Evolutionary conservation across 345 rosid genomes (phyloP).

Genomic region (Populus euphratica): DNA sequence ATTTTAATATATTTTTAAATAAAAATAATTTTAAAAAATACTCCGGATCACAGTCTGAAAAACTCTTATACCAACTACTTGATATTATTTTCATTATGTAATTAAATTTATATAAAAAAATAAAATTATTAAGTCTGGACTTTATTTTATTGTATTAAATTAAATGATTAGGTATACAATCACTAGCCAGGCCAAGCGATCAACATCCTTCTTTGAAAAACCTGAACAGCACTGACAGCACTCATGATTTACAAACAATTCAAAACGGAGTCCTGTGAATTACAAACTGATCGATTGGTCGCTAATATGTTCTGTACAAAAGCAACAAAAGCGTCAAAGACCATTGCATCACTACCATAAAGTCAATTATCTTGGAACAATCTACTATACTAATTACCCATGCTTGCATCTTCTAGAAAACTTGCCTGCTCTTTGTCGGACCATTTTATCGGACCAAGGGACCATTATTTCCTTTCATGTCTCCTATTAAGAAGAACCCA

Average conservation of each 20-base stretch:
- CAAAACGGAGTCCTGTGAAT: neutral
- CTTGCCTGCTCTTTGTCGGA: constrained; percentile 22
- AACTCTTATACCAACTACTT: too few species aligned
- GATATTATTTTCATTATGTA: too few species aligned
- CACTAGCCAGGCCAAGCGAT: too few species aligned
- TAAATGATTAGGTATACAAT: neutral
- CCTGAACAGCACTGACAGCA: neutral
- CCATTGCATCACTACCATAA: neutral
- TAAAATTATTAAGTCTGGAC: too few species aligned
- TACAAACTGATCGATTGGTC: neutral
- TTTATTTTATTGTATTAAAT: neutral
- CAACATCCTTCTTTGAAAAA: neutral
- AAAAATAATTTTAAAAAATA: too few species aligned
- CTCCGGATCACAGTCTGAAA: fast-evolving
- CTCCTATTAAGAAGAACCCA: neutral
- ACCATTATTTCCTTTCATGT: constrained; percentile 24
- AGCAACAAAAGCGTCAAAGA: neutral
- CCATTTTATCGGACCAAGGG: constrained; percentile 23
- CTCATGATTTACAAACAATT: neutral
- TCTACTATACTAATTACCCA: neutral
- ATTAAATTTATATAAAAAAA: too few species aligned
- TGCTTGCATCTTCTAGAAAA: constrained; percentile 21
- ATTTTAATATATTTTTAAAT: too few species aligned
- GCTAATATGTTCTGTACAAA: neutral
- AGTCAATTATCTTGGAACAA: neutral